These are phyloP conservation scores for Chalciporus sphaerocephalus DNA, from an alignment of 768 basidiomycete genomes.

Conservation along the genomic window DNA sequence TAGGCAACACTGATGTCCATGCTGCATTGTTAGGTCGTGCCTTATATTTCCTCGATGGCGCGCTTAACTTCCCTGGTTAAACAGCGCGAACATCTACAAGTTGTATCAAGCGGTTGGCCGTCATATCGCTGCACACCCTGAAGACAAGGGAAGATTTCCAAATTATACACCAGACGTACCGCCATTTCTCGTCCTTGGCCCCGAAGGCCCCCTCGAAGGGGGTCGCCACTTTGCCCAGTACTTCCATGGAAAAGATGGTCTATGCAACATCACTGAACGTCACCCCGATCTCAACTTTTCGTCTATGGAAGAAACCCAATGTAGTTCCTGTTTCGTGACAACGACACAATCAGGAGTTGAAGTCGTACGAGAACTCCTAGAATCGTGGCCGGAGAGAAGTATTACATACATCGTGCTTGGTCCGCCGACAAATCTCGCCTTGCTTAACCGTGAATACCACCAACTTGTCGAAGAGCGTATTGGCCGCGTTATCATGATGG, in stretches of 20 bases:
- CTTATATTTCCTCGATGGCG: neutral
- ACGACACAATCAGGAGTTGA: constrained; percentile 47
- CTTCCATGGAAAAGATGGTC: constrained; percentile 81
- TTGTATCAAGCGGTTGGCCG: constrained; percentile 62
- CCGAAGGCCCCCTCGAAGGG: constrained; percentile 63
- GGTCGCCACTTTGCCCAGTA: constrained; percentile 72
- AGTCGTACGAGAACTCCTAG: constrained; percentile 53
- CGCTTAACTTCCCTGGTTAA: neutral
- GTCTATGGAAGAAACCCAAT: constrained; percentile 7
- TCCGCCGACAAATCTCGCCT: constrained; percentile 77
- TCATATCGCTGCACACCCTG: constrained; percentile 54
- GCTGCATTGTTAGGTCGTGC: constrained; percentile 52
- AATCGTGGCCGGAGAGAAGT: constrained; percentile 44
- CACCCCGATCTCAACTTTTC: constrained; percentile 59
- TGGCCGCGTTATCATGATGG: constrained; percentile 83
- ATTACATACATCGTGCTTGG: constrained; percentile 73
- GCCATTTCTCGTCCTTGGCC: constrained; percentile 63
- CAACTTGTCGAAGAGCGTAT: constrained; percentile 52
- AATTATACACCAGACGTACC: constrained; percentile 50
- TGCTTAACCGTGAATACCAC: constrained; percentile 53
- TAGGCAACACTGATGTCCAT: constrained; percentile 70
- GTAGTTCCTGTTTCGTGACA: constrained; percentile 44
- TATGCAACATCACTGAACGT: constrained; percentile 53
- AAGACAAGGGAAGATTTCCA: constrained; percentile 52
- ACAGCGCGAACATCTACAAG: constrained; percentile 71